Evolutionary conservation across 805 yeast species (phyloP).

Genomic region (Hanseniaspora meyeri): DNA sequence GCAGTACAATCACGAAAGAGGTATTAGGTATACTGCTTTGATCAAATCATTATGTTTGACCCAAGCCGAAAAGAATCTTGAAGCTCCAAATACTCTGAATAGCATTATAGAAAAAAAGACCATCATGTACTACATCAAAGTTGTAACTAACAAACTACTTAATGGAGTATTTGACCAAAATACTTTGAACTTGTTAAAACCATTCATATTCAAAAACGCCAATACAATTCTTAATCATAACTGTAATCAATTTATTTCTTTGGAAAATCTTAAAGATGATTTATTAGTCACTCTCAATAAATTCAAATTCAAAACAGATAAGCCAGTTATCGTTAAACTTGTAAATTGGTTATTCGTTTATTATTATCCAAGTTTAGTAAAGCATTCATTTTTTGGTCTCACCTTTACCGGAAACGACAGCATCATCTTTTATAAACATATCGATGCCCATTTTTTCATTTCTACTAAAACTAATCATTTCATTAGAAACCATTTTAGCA

Average conservation of each 20-base stretch:
- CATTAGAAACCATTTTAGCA: slow-evolving; percentile 17
- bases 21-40: not conserved
- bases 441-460: slow-evolving; percentile 41
- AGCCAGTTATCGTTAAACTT: not conserved
- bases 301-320: not conserved
- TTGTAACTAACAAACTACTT: not conserved
- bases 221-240: not conserved
- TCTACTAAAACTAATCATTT: slow-evolving; percentile 35
- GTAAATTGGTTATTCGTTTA: slow-evolving; percentile 43
- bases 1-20: not conserved
- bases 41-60: not conserved
- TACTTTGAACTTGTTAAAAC: not conserved
- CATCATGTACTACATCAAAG: not conserved
- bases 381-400: slow-evolving; percentile 55
- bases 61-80: not conserved
- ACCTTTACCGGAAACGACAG: slow-evolving; percentile 34
- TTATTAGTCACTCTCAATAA: not conserved
- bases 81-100: slow-evolving; percentile 8
- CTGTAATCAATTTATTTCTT: not conserved
- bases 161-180: not conserved
- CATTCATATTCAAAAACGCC: not conserved
- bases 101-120: not conserved
- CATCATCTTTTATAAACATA: slow-evolving; percentile 43
- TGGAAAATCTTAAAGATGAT: not conserved
- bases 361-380: slow-evolving; percentile 37